Evolutionary conservation across 352 stramenopile species (phyloP), one percentile per base, ranked within the genome.

Genomic region (Phytophthora syringae): DNA sequence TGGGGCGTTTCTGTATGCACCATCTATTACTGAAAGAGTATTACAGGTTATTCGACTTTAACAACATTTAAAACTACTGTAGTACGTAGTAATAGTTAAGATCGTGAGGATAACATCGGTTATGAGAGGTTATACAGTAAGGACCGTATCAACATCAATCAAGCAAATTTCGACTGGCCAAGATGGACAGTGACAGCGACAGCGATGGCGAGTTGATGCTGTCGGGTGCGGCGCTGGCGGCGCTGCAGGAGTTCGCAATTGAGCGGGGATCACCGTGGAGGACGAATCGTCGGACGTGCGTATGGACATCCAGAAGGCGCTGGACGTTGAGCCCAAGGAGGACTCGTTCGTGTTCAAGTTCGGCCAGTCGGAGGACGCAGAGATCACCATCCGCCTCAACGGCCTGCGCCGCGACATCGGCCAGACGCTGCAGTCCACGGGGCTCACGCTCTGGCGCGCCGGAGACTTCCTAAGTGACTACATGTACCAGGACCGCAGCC

Each of bases 291-390:
- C 36, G 6, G 77, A 89, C 43, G 52, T 86, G 59, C 77, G 80
- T 40, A 36, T 82, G 50, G 70, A 73, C 37, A 86, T 89, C 44
- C 77, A 89, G 51, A 80, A 82, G 43, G 80, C 80, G 58, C 64
- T 89, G 63, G 80, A 89, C 40, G 72, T 79, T 44, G 77, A 86
- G 68, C 77, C 76, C n/a, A 82, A 80, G 54, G 80, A 89, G 47
- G 80, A 89, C 22, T 80, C 70, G 34, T 89, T 89, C 61, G 59
- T 62, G 37, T 86, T 86, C 52, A 73, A 68, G 5, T 89, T 89
- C 44, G 77, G 77, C 27, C 52, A 73, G 62, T 67, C 16, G 1
- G 34, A 58, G 12, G 47, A 69, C 36, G 68, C 64, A 15, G 64
- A 80, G 53, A 85, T 89, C 50, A 62, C 60, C 32, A 82, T 89